A percentile compares a stretch with the other conserved stretches of the same genome.
Conservation (phyloP, 768 basidiomycete genomes). For the Tricholoma saponaceum region DNA sequence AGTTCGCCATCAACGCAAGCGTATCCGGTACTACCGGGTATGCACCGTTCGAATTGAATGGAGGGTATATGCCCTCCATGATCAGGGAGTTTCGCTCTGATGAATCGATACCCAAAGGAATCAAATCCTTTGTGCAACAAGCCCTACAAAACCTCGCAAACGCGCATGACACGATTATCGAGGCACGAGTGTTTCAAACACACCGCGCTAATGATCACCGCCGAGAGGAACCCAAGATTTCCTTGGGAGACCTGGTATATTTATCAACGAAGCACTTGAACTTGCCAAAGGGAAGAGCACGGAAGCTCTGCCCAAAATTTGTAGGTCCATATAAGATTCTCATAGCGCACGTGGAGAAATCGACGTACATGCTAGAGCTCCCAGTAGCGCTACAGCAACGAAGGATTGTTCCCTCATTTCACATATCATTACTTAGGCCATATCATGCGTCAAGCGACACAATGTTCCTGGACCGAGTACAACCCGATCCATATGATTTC, state of each 20-base stretch:
- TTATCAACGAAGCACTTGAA: constrained; percentile 30
- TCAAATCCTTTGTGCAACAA: constrained; percentile 19
- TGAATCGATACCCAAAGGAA: constrained; percentile 11
- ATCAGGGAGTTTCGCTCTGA: constrained; percentile 6
- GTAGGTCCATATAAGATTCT: too few species aligned
- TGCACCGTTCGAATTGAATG: too few species aligned
- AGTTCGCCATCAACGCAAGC: too few species aligned
- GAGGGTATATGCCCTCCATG: too few species aligned
- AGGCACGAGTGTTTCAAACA: constrained; percentile 23
- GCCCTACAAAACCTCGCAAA: constrained; percentile 18
- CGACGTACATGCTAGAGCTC: too few species aligned
- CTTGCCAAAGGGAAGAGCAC: constrained; percentile 22
- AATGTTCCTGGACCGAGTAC: too few species aligned
- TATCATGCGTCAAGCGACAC: too few species aligned
- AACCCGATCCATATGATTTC: too few species aligned
- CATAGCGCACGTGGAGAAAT: too few species aligned
- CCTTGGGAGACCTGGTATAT: constrained; percentile 27
- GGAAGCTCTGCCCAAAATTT: constrained; percentile 31
- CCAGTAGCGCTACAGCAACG: too few species aligned
- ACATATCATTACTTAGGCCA: too few species aligned
- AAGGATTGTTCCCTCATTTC: too few species aligned
- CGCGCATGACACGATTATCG: constrained; percentile 37
- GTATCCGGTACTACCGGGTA: constrained; percentile 26
- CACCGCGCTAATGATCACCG: constrained; percentile 24
- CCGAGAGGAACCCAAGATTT: constrained; percentile 9